These are phyloP conservation scores for Talaromyces sp. DNA, from an alignment of 2,329 filamentous ascomycete genomes.

Conservation along the genomic window DNA sequence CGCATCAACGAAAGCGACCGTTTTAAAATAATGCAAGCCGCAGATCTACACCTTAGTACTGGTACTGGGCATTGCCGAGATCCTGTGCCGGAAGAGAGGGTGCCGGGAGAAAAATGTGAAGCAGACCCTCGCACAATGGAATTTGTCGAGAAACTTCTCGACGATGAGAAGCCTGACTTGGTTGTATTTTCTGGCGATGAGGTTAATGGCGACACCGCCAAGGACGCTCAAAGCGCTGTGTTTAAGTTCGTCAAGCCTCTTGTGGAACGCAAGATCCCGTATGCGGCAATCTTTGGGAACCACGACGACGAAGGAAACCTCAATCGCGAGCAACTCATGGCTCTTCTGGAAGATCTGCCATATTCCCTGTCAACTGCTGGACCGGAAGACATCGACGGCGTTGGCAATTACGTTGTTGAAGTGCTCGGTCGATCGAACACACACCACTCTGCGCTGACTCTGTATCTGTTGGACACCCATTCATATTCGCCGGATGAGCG, in stretches of 20 bases:
- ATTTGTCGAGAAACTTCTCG: constrained; percentile 75
- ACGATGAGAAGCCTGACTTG: constrained; percentile 89
- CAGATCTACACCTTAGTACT: constrained; percentile 91
- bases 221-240: constrained; percentile 85
- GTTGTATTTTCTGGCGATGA: constrained; percentile 91
- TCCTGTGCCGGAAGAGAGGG: constrained; percentile 66
- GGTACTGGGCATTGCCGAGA: constrained; percentile 82
- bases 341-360: constrained; percentile 76
- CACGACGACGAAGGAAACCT: constrained; percentile 91
- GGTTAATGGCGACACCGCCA: constrained; percentile 87
- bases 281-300: constrained; percentile 92
- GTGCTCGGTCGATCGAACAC: constrained; percentile 73
- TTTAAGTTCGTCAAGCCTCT: constrained; percentile 88
- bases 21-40: constrained; percentile 95
- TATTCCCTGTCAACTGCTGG: constrained; percentile 84
- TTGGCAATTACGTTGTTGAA: constrained; percentile 93
- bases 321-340: constrained; percentile 73
- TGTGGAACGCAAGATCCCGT: constrained; percentile 82
- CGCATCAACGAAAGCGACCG: constrained; percentile 82
- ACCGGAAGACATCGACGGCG: constrained; percentile 75
- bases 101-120: constrained; percentile 70
- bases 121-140: constrained; percentile 88
- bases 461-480: constrained; percentile 95
- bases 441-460: constrained; percentile 81
- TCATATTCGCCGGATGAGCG: constrained; percentile 85